Evolutionary conservation across 1,139 yeast genomes (phyloP), one percentile per base, ranked within the genome.

Genomic region (Yamadazyma diospyri): DNA sequence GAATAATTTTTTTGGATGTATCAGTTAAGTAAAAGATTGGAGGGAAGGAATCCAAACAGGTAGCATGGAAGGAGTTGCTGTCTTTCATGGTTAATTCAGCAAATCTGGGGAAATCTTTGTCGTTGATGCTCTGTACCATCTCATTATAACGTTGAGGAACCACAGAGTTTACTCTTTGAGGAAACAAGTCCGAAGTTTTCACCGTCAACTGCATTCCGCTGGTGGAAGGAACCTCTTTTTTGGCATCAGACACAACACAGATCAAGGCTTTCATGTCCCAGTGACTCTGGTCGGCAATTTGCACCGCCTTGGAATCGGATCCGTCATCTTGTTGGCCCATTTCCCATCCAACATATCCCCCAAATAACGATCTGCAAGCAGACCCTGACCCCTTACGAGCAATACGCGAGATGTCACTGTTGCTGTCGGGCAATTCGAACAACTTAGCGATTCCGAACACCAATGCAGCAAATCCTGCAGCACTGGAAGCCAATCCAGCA

Each of bases 341-440:
- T 59, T 92, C 96, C 99, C 99, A 92, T 4, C 97, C 97, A 11
- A 92, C 98, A 55, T 80, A 92, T 6, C 99, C 99, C 30, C 98
- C 98, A 59, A 86, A 87, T 39, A 92, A 69, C 9, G 97, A 92
- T 58, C 99, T 76, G 61, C 98, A 92, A 7, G 98, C 98, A 10
- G 97, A 87, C 2, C 98, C 99, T 11, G 97, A 87, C 14, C 99
- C 99, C 61, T 88, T 92, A 61, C 99, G 80, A 11, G 99, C 98
- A 50, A 92, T 81, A 51, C 82, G 83, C 42, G 96, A 85, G 43
- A 94, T 73, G 49, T 88, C 96, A 15, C 94, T 83, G 54, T 76
- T 69, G 40, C 82, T 75, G 49, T 83, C 83, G 13, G 95, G 95
- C 39, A 94, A 76, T 57, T 84, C 59, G 61, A 78, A 92, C 39